A percentile compares a stretch with the other conserved stretches of the same genome.
These are phyloP conservation scores for Cyclocybe cylindracea DNA, from an alignment of 768 basidiomycete species.

Conservation along the genomic window DNA sequence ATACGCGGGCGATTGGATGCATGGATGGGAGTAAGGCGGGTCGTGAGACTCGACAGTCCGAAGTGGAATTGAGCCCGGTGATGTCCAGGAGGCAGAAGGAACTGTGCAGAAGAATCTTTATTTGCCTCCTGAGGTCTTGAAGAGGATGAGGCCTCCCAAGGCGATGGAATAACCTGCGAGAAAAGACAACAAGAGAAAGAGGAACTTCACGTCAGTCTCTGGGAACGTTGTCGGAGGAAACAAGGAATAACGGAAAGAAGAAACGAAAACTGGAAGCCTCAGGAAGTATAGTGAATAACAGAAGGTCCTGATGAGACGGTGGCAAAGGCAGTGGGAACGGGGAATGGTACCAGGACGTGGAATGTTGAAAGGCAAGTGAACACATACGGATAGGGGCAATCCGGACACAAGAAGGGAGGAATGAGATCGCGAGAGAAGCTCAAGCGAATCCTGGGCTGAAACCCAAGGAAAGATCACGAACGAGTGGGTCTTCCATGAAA, in stretches of 20 bases:
- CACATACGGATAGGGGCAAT: too few species aligned
- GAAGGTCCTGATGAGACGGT: too few species aligned
- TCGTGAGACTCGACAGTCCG: too few species aligned
- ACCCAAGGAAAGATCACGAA: too few species aligned
- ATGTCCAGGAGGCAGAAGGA: too few species aligned
- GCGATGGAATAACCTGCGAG: constrained; percentile 83
- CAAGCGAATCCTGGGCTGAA: not conserved
- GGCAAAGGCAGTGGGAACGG: too few species aligned
- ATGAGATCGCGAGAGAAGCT: not conserved
- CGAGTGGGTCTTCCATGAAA: too few species aligned
- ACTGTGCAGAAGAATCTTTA: constrained; percentile 21
- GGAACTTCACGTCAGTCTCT: not conserved
- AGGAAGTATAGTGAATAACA: not conserved
- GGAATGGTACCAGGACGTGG: too few species aligned
- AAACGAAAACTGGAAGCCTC: not conserved
- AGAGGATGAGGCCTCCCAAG: constrained; percentile 79
- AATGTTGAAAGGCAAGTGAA: too few species aligned
- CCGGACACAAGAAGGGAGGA: not conserved
- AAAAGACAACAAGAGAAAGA: constrained; percentile 2
- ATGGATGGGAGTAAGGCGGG: too few species aligned
- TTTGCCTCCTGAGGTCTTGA: constrained; percentile 75
- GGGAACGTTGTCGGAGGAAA: not conserved
- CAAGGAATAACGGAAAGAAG: constrained; percentile 3
- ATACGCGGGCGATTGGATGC: too few species aligned
- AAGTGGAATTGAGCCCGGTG: too few species aligned